These are phyloP conservation scores for Euphorbia lathyris DNA, from an alignment of 345 rosid species.

Conservation along the genomic window DNA sequence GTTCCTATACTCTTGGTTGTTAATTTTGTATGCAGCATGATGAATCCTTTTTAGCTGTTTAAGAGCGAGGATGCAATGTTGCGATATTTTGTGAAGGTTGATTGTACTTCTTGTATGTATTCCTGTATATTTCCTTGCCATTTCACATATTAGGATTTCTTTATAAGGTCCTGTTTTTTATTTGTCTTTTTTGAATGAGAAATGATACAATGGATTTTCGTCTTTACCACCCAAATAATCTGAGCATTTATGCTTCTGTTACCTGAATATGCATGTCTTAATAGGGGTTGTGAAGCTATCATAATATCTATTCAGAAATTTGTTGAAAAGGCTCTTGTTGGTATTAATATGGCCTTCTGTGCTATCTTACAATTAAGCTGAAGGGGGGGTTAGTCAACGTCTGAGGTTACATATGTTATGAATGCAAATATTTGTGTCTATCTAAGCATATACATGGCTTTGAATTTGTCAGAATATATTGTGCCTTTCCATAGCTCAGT, in stretches of 20 bases:
- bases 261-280: background rate
- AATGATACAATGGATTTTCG: background rate
- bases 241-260: background rate
- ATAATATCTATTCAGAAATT: background rate
- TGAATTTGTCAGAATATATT: background rate
- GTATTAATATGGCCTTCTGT: background rate
- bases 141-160: background rate
- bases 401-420: background rate
- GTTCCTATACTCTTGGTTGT: background rate
- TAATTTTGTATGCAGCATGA: background rate
- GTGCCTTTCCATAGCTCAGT: background rate
- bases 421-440: background rate
- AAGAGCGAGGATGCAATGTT: background rate
- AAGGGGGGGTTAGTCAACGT: background rate
- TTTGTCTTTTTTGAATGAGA: background rate
- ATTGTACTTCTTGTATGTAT: background rate
- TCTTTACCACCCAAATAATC: background rate
- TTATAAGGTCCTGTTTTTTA: background rate
- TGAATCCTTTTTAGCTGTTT: background rate
- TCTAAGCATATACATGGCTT: background rate
- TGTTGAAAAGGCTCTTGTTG: constrained; percentile 1
- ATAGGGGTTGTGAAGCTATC: background rate
- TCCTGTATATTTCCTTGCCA: background rate
- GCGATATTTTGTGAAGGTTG: background rate
- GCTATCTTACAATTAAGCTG: background rate